These are phyloP conservation scores for Aspergillus pseudonomiae DNA, from an alignment of 2,329 filamentous ascomycete genomes.

Conservation along the genomic window DNA sequence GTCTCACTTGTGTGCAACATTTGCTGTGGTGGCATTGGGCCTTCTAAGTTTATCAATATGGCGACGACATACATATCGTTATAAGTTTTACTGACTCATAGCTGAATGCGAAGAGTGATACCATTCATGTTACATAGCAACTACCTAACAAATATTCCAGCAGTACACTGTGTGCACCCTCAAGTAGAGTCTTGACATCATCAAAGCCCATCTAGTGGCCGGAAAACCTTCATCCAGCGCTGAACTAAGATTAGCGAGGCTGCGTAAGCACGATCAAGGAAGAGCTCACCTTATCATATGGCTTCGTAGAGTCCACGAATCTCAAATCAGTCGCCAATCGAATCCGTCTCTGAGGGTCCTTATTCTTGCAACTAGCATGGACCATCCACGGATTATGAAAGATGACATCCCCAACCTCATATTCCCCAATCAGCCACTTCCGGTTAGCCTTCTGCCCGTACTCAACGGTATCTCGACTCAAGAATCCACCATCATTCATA, in stretches of 20 bases:
- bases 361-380: slow-evolving; percentile 4
- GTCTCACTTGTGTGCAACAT: background rate
- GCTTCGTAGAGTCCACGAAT: slow-evolving; percentile 4
- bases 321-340: background rate
- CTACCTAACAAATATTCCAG: accelerated
- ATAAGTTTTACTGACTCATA: background rate
- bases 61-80: background rate
- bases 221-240: background rate
- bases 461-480: slow-evolving; percentile 20
- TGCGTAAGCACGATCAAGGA: no score
- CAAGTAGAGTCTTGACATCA: background rate
- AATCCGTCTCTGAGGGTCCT: background rate
- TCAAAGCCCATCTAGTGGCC: background rate
- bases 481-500: slow-evolving; percentile 23
- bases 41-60: background rate
- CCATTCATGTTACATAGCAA: background rate
- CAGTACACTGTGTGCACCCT: background rate
- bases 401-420: slow-evolving; percentile 4
- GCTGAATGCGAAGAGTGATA: background rate
- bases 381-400: slow-evolving; percentile 7
- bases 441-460: slow-evolving; percentile 5
- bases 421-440: slow-evolving; percentile 3
- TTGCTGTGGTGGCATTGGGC: background rate
- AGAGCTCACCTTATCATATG: background rate
- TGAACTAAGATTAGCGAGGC: background rate